Percentiles rank a stretch among this genome's conserved stretches.
phyloP scores from a whole-genome alignment of 805 yeast species.

The Lachancea waltii region DNA sequence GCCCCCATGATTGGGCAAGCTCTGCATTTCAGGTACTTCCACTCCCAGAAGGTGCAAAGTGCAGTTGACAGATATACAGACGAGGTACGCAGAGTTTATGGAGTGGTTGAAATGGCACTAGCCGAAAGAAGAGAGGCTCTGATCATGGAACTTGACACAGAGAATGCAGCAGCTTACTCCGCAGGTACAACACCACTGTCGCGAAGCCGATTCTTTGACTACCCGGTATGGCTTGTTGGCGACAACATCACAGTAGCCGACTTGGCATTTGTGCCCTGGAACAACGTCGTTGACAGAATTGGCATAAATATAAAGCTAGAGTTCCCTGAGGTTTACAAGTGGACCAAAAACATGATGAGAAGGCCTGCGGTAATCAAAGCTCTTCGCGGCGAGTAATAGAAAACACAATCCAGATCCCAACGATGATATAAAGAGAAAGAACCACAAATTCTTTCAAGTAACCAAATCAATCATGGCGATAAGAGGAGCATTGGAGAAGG shows the following conservation, averaged over 20 bases:
- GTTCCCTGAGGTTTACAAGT: constrained; percentile 91
- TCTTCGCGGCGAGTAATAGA: constrained; percentile 54
- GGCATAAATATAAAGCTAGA: constrained; percentile 83
- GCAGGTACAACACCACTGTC: constrained; percentile 84
- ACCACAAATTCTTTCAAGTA: too few species aligned
- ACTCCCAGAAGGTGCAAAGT: constrained; percentile 73
- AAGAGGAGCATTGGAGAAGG: too few species aligned
- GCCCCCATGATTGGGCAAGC: constrained; percentile 99
- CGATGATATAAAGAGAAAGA: too few species aligned
- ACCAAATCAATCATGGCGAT: too few species aligned
- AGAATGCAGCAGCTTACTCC: constrained; percentile 79
- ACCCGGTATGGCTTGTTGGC: constrained; percentile 93
- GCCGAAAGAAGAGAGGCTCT: constrained; percentile 89
- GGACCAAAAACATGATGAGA: constrained; percentile 95
- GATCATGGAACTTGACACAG: constrained; percentile 81
- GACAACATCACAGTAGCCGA: constrained; percentile 82
- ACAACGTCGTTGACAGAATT: constrained; percentile 86
- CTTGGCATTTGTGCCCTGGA: constrained; percentile 92
- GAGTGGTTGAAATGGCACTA: constrained; percentile 89
- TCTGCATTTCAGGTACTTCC: constrained; percentile 86
- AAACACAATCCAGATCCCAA: too few species aligned
- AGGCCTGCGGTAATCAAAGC: constrained; percentile 89
- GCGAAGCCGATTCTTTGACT: constrained; percentile 80
- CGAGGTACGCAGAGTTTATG: constrained; percentile 88
- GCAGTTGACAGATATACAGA: constrained; percentile 89